A percentile compares a stretch with the other conserved stretches of the same genome.
phyloP scores from a whole-genome alignment of 441 rosid species.

The Mallotus repandus region DNA sequence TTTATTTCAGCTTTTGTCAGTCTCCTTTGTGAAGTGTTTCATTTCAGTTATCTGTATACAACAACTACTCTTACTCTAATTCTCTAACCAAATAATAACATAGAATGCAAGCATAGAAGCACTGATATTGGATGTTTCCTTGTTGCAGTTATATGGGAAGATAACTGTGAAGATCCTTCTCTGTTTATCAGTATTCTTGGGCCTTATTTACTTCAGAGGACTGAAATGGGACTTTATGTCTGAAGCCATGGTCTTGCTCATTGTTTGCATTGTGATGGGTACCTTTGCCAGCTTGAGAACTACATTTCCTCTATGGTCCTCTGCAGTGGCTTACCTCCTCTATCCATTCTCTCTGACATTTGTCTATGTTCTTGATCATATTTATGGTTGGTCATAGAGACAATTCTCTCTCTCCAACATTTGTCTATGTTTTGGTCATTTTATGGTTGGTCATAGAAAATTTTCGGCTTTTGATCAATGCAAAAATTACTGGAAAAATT shows the following conservation, averaged over 20 bases:
- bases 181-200: conserved; percentile 77
- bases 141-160: conserved; percentile 71
- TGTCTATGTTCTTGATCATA: conserved; percentile 70
- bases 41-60: no score
- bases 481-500: no score
- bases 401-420: no score
- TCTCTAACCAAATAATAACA: no score
- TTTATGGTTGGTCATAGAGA: conserved; percentile 60
- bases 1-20: no score
- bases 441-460: no score
- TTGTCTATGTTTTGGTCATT: no score
- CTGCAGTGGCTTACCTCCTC: conserved; percentile 54
- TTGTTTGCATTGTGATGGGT: conserved; percentile 73
- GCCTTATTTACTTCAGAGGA: conserved; percentile 63
- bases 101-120: no score
- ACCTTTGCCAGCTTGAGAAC: conserved; percentile 69
- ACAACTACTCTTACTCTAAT: no score
- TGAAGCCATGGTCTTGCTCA: conserved; percentile 65
- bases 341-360: conserved; percentile 72
- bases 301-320: conserved; percentile 79
- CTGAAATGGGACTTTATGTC: conserved; percentile 85
- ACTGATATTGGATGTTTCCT: neutral
- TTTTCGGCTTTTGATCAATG: no score
- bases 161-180: conserved; percentile 73
- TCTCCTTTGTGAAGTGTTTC: no score